Evolutionary conservation across 352 stramenopile species (phyloP), one percentile per base, ranked within the genome.

Genomic region (Globisporangium takayamanum): DNA sequence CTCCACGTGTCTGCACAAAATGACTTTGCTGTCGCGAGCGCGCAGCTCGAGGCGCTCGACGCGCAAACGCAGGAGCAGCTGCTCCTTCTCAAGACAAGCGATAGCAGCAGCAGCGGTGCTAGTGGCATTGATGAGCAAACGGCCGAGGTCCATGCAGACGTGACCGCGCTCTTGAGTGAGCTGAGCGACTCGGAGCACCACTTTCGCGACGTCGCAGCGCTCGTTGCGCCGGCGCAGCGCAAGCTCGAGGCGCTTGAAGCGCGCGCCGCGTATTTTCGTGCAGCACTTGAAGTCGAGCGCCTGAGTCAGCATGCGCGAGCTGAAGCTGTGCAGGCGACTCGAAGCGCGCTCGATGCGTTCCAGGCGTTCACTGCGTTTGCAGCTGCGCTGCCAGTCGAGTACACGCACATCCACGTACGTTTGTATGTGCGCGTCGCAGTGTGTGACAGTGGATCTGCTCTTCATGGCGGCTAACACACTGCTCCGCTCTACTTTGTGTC

Each of bases 281-380:
- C 61, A 0, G 78, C 73, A 5, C 45, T 90, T 1, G 64, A 88
- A 57, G 71, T 85, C 25, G 78, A 90, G 59, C 66, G 56, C n/a
- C 65, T 70, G 36, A 88, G 78, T 33, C 63, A 83, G 44, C 36
- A 71, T 50, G 69, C 67, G n/a, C 75, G 70, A 50, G 49, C 53
- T 11, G 41, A 67, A 6, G 80, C 78, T 0, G 49, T 62, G 1
- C 55, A 84, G 57, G 74, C 76, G n/a, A 83, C 74, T 2, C 60
- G 44, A 0, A 69, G 70, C 7, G 78, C 74, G 22, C 64, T 90
- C 33, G 63, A 72, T 33, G 70, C 68, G 18, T 87, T 90, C 30
- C 42, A 58, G 14, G 52, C 20, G 22, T 77, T 87, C 55, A 60
- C 69, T 46, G 48, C 37, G 18, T 85, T 75, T 55, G 69, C 69